Base-by-base conservation (phyloP, 2,329 filamentous ascomycete species). In the Aspergillus oerlinghausenensis region DNA sequence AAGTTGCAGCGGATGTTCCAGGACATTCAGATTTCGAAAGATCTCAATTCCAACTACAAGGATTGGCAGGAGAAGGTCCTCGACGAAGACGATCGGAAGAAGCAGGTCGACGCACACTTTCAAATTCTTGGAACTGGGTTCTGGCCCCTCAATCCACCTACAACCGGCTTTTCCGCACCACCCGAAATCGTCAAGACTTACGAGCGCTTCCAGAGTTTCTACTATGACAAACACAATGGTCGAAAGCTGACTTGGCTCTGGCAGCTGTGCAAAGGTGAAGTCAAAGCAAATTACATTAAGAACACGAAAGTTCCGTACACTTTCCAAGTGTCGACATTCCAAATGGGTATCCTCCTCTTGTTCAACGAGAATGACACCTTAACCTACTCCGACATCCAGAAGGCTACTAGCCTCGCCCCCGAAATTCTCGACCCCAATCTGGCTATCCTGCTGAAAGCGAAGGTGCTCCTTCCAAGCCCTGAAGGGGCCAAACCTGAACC, bases 1-100 rank as follows among this genome's bases (percentile, higher is more conserved):
- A 97, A 97, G 79, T 84, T 99, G 49, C 93, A 97, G 79, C 91
- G 95, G 70, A 99, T 99, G 94, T 99, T 97, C 84, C 93, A 97
- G 74, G 94, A 99, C 71, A 97, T 99, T 81, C 94, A 99, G 74
- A 96, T 96, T 51, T 97, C 93, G 62, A 97, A 97, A 77, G 94
- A 99, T 76, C 83, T 99, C 49, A 99, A 99, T 75, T 84, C 84
- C 50, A 87, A 88, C 29, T 99, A 95, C 80, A 88, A 90, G 68
- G 90, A 92, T 38, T 89, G 84, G 73, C 87, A 92, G 66, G 78
- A 83, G 10, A 82, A 83, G 65, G 80, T 80, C n/a, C 81, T 90
- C 43, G 84, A 85, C 58, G 83, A 82, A 48, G 79, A 85, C 17
- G 84, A 86, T 52, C 76, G 80, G 54, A 90, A 90, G 78, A 84